Evolutionary conservation across 805 yeast genomes (phyloP).

Genomic region (Metschnikowia reukaufii): DNA sequence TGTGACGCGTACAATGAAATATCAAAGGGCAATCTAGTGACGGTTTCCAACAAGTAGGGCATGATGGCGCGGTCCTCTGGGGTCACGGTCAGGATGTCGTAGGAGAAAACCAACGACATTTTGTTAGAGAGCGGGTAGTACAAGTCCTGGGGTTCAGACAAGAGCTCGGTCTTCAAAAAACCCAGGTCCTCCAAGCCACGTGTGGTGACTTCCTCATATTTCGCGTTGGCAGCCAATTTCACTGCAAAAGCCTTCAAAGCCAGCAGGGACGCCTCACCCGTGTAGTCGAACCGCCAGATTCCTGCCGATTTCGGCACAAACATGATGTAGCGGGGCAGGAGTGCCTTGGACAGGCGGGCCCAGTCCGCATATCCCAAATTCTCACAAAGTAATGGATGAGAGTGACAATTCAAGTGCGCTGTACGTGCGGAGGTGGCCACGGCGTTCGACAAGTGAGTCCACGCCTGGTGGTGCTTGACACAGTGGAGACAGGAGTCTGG

Average conservation of each 20-base stretch:
- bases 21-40: constrained; percentile 57
- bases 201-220: constrained; percentile 35
- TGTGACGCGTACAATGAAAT: constrained; percentile 53
- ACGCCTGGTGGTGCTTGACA: constrained; percentile 49
- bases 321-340: constrained; percentile 46
- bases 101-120: constrained; percentile 54
- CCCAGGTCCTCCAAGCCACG: constrained; percentile 31
- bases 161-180: constrained; percentile 30
- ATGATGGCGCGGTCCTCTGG: constrained; percentile 64
- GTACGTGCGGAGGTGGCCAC: constrained; percentile 39
- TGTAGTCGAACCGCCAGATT: constrained; percentile 49
- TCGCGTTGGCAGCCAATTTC: constrained; percentile 48
- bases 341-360: constrained; percentile 13
- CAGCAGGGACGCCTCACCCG: constrained; percentile 27
- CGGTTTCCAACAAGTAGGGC: constrained; percentile 58
- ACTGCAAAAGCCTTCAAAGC: constrained; percentile 44
- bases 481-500: constrained; percentile 47
- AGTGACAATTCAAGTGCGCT: constrained; percentile 61
- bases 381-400: constrained; percentile 51
- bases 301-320: constrained; percentile 53
- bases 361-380: constrained; percentile 47
- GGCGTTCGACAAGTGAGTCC: constrained; percentile 58
- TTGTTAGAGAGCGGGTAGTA: constrained; percentile 41
- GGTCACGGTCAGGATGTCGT: constrained; percentile 49
- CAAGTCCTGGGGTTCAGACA: constrained; percentile 30